These are phyloP conservation scores for Stenogyne calaminthoides DNA, from an alignment of 305 asterid species.

Conservation along the genomic window DNA sequence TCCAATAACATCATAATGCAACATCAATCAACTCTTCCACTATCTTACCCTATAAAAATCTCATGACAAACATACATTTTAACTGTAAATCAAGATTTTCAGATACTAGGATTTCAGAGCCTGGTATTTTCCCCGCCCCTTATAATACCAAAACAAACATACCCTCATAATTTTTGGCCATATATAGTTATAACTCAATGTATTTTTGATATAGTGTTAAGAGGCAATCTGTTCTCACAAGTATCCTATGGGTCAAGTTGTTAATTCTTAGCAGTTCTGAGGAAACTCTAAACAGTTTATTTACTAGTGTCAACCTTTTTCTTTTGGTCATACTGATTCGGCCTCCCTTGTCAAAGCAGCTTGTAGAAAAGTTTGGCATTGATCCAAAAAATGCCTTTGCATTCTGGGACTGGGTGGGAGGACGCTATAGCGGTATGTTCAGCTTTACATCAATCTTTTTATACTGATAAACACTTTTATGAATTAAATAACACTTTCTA, in stretches of 20 bases:
- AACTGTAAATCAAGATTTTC: too few species aligned
- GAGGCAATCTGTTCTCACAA: not conserved
- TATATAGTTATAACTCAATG: conserved; percentile 7
- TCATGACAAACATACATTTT: too few species aligned
- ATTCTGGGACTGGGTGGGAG: conserved; percentile 99
- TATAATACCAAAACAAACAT: too few species aligned
- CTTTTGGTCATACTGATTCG: conserved; percentile 25
- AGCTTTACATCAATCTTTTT: conserved; percentile 20
- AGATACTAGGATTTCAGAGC: too few species aligned
- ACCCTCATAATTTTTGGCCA: conserved; percentile 7
- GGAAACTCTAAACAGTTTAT: conserved; percentile 16
- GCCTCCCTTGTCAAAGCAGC: conserved; percentile 54
- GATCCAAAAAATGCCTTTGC: conserved; percentile 99
- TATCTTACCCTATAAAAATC: too few species aligned
- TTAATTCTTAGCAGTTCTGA: conserved; percentile 5
- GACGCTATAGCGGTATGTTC: conserved; percentile 85
- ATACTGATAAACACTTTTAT: too few species aligned
- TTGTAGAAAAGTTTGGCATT: conserved; percentile 95
- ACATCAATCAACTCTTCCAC: too few species aligned
- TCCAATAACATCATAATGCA: too few species aligned
- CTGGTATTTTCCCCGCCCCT: too few species aligned
- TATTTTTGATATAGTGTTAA: not conserved
- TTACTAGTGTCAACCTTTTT: conserved; percentile 10
- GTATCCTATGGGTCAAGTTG: conserved; percentile 1
- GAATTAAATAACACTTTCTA: too few species aligned